phyloP scores from a whole-genome alignment of 306 rosid genomes.

The Vachellia collinsii region DNA sequence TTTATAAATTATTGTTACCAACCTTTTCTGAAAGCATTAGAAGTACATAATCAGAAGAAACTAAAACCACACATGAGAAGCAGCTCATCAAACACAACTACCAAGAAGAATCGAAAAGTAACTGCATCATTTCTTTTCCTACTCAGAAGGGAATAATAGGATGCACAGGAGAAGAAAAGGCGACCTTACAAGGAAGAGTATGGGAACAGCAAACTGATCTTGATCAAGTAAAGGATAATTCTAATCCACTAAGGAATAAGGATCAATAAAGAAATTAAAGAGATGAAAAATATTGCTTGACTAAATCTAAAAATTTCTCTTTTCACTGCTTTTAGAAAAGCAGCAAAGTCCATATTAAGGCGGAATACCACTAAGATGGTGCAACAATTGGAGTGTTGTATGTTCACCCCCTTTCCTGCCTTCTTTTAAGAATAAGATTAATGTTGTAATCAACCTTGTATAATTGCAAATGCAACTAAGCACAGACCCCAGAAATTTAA shows the following conservation, averaged over 20 bases:
- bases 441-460: constrained; percentile 10
- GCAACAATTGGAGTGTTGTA: constrained; percentile 5
- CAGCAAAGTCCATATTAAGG: constrained; percentile 30
- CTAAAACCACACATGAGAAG: constrained; percentile 25
- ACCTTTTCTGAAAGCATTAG: constrained; percentile 19
- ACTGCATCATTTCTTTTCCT: constrained; percentile 16
- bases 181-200: constrained; percentile 21
- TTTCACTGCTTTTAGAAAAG: constrained; percentile 9
- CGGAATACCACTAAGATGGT: not conserved
- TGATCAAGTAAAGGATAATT: constrained; percentile 1
- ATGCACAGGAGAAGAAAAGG: constrained; percentile 11
- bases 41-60: constrained; percentile 27
- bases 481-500: not conserved
- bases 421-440: constrained; percentile 6
- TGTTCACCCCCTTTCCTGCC: not conserved
- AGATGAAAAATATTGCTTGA: not conserved
- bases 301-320: constrained; percentile 12
- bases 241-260: constrained; percentile 20
- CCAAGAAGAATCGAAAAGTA: constrained; percentile 14
- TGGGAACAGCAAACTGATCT: constrained; percentile 22
- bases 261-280: constrained; percentile 15
- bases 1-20: constrained; percentile 35
- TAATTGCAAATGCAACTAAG: not conserved
- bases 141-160: constrained; percentile 16
- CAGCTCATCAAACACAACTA: not conserved